Evolutionary conservation across 164 flowering plant species (phyloP), one percentile per base, ranked within the genome.

Genomic region (Berberis thunbergii): DNA sequence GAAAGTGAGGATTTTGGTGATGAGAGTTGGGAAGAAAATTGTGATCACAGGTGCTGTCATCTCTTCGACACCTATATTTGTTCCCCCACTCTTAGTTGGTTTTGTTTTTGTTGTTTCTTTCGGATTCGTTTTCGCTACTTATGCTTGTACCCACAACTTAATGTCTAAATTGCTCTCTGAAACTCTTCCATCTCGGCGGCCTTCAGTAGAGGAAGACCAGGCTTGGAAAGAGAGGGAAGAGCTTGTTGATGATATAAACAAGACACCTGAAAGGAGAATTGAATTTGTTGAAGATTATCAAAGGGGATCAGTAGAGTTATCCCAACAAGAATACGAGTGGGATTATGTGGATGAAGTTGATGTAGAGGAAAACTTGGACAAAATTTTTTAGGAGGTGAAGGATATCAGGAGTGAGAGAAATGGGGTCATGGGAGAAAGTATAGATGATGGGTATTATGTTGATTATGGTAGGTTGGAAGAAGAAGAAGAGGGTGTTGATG

Each of bases 41-140:
- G 67, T 79, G 54, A 60, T 89, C 4, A 61, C 93, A 0, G 91
- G 96, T 8, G 59, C 78, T 42, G 82, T 80, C 4, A 61, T 86
- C 9, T 71, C 93, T 1, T 79, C 93, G 26, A 88, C 86, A 0
- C 89, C 96, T 0, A 4, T 92, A 9, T 63, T 88, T 67, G 75
- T 92, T 67, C 98, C 98, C 58, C 86, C 96, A 0, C 73, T 89
- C 13, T 9, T 83, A 45, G 73, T 81, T 6, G 98, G 93, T 10
- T 62, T 87, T 13, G 87, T 76, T 38, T 67, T 75, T 62, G 75
- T 89, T 0, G 67, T 89, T 7, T 93, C 91, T 57, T 84, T 67
- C 64, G 85, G 93, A n/a, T 11, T 87, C 50, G 70, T 74, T 11
- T 73, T 79, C 46, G 88, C 78, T 0, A 72, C 83, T 43, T 87